Percentiles rank a stretch among this genome's conserved stretches.
Conservation (phyloP, 139 green algal species). For the Tetradesmus obliquus region DNA sequence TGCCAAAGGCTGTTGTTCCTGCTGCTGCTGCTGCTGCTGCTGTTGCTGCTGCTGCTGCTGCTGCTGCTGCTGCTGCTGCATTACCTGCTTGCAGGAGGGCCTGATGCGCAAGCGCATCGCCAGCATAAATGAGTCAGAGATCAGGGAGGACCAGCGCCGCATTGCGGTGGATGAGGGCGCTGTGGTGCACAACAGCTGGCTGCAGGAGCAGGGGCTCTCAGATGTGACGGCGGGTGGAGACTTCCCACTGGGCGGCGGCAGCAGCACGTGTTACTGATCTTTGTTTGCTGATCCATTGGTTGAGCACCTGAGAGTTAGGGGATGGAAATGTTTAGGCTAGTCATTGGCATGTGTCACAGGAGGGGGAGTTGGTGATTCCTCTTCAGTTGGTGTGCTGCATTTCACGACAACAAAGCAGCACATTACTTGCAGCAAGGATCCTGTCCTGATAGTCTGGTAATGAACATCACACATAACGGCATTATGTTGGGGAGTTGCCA, state of each 20-base stretch:
- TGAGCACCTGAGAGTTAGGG: no score
- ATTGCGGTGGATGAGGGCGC: constrained; percentile 39
- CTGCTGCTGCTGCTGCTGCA: not conserved
- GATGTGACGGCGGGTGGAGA: not conserved
- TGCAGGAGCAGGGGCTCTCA: constrained; percentile 49
- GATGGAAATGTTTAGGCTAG: no score
- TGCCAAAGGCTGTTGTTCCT: not conserved
- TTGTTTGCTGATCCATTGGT: no score
- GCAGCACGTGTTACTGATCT: constrained; percentile 34
- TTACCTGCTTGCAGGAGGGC: constrained; percentile 30
- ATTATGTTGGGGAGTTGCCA: no score
- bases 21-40: not conserved
- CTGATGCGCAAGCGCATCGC: constrained; percentile 61
- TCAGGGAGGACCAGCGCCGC: constrained; percentile 36
- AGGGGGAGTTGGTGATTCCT: no score
- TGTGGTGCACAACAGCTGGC: constrained; percentile 40
- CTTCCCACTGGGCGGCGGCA: constrained; percentile 52
- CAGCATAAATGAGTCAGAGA: constrained; percentile 59
- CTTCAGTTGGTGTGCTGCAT: no score
- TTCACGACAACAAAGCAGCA: no score
- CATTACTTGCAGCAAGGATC: no score
- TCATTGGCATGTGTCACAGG: no score
- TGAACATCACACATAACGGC: no score
- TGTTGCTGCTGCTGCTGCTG: not conserved
- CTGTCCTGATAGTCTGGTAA: no score